Percentiles rank a stretch among this genome's conserved stretches.
Conservation (phyloP, 2,329 filamentous ascomycete genomes). For the Alternaria viburni region DNA sequence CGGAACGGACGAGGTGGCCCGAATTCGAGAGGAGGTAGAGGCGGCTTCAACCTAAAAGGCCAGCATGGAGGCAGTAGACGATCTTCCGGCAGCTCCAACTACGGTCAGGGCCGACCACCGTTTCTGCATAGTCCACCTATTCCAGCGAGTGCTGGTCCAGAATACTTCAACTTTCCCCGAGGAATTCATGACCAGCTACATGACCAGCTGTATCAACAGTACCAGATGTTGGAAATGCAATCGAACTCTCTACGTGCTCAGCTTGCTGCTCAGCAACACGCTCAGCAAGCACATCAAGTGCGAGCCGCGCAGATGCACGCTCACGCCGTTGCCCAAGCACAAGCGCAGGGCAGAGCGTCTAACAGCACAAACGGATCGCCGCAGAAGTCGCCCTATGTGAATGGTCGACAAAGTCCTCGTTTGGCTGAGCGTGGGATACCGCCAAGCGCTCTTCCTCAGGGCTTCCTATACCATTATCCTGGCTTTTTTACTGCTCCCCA, state of each 20-base stretch:
- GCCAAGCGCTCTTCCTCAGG: conserved; percentile 44
- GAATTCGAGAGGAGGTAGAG: conserved; percentile 54
- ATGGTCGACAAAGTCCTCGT: conserved; percentile 41
- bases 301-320: conserved; percentile 47
- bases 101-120: conserved; percentile 47
- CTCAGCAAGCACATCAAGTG: conserved; percentile 47
- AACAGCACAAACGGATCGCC: conserved; percentile 50
- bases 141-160: conserved; percentile 41
- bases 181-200: conserved; percentile 53
- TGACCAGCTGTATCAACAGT: conserved; percentile 58
- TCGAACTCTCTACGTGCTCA: conserved; percentile 46
- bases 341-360: conserved; percentile 43
- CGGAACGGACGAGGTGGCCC: conserved; percentile 56
- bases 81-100: conserved; percentile 63
- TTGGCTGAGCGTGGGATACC: conserved; percentile 37
- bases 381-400: conserved; percentile 45
- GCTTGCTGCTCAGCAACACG: conserved; percentile 45
- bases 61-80: conserved; percentile 56
- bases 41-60: conserved; percentile 57
- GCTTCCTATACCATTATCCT: conserved; percentile 56
- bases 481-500: conserved; percentile 51
- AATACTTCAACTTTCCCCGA: conserved; percentile 53
- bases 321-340: conserved; percentile 46
- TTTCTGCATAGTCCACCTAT: conserved; percentile 54
- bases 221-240: conserved; percentile 54